A percentile compares a stretch with the other conserved stretches of the same genome.
Evolutionary conservation across 208 protist genomes (phyloP).

Genomic region (Leishmania gerbilli): DNA sequence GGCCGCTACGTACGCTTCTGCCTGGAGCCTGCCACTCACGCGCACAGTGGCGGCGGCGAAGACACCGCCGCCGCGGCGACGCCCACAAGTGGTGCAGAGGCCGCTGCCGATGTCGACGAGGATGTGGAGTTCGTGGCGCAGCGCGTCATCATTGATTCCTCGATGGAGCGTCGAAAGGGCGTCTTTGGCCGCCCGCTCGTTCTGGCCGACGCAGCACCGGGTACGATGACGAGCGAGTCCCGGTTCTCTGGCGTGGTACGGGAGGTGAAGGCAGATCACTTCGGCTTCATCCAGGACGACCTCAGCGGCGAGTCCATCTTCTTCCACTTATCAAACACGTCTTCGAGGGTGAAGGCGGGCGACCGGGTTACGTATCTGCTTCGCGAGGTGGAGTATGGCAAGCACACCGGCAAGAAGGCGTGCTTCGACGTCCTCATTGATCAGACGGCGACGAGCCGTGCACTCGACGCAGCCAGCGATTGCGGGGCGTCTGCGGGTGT

Average conservation of each 20-base stretch:
- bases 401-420: slow-evolving; percentile 69
- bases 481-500: not conserved
- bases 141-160: slow-evolving; percentile 55
- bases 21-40: slow-evolving; percentile 23
- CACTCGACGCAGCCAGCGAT: not conserved
- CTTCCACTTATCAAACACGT: slow-evolving; percentile 64
- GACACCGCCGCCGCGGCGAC: not conserved
- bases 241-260: slow-evolving; percentile 60
- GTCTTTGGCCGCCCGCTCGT: slow-evolving; percentile 14
- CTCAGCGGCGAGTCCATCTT: slow-evolving; percentile 75
- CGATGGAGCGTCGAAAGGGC: slow-evolving; percentile 34
- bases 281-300: slow-evolving; percentile 74
- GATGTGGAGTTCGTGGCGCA: slow-evolving; percentile 6
- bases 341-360: slow-evolving; percentile 30
- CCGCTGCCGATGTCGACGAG: slow-evolving; percentile 6
- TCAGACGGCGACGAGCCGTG: not conserved
- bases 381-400: slow-evolving; percentile 49
- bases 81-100: not conserved
- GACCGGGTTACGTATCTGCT: slow-evolving; percentile 71
- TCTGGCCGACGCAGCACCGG: slow-evolving; percentile 11
- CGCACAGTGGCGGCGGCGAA: slow-evolving; percentile 16
- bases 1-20: slow-evolving; percentile 81
- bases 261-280: slow-evolving; percentile 42
- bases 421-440: slow-evolving; percentile 51
- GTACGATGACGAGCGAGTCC: slow-evolving; percentile 22